Evolutionary conservation across 1,284 basidiomycete genomes (phyloP), one percentile per base, ranked within the genome.

Genomic region (Psilocybe mexicana): DNA sequence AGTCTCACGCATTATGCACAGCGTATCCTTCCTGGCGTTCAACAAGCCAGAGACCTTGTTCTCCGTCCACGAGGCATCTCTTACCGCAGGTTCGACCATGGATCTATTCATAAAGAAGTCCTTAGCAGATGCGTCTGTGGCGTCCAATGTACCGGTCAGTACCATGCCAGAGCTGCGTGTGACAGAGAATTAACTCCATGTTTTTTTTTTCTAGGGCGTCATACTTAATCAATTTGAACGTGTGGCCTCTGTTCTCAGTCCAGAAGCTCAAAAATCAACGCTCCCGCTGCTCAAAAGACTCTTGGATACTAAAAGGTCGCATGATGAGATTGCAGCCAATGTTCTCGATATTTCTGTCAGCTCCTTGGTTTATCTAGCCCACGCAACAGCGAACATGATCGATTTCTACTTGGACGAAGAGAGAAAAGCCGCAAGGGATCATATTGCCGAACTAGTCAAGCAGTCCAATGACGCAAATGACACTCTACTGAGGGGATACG

Each of bases 21-120:
- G 52, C 3, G 44, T 54, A 5, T 45, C 55, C 2, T 56, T 56
- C 55, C 48, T 56, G 7, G 55, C 49, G 11, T 44, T 50, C 30
- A 48, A 56, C 14, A 56, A 50, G 23, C 42, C 55, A n/a, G 55
- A 56, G 28, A 40, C 24, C n/a, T 43, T 48, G 1, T 56, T 56
- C n/a, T 40, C 55, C 2, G n/a, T 56, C 6, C 47, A 56, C 6
- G 48, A 56, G 7, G 55, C 48, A 1, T 43, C 48, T 10, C 40
- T 44, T 14, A n/a, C 49, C 8, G 55, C 55, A 1, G 55, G 55
- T 10, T 51, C 43, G 1, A 40, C 24, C 2, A 36, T 56, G 23
- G 48, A 23, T 1, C 8, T 48, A 14, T 43, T 56, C 43, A 33
- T 42, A 2, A 38, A n/a, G 6, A 56, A 51, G 33, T 36, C 48